A percentile compares a stretch with the other conserved stretches of the same genome.
phyloP scores from a whole-genome alignment of 495 filamentous ascomycete genomes.

The Penicillium psychrofluorescens region DNA sequence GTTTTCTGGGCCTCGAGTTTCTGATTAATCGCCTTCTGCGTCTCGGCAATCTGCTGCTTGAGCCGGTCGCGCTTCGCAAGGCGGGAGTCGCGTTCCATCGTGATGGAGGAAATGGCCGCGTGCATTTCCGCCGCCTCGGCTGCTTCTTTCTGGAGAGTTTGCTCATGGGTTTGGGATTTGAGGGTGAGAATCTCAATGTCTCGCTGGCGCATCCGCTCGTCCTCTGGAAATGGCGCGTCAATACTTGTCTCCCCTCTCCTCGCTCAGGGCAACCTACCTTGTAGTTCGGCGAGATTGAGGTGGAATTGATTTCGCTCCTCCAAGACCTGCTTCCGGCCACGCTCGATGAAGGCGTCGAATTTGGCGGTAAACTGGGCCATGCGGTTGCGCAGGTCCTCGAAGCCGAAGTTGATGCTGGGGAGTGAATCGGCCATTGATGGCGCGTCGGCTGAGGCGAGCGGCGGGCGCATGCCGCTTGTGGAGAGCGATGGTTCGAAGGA shows the following conservation, averaged over 20 bases:
- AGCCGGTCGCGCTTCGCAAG: conserved; percentile 65
- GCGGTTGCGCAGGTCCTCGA: conserved; percentile 88
- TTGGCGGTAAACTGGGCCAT: conserved; percentile 89
- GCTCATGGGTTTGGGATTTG: conserved; percentile 68
- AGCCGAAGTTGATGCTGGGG: conserved; percentile 89
- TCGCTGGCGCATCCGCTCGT: conserved; percentile 78
- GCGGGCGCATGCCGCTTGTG: conserved; percentile 64
- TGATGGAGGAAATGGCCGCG: conserved; percentile 65
- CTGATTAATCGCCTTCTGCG: conserved; percentile 61
- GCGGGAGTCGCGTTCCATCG: conserved; percentile 66
- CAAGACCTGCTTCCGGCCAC: conserved; percentile 76
- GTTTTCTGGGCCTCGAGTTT: conserved; percentile 53
- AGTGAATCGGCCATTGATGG: conserved; percentile 72
- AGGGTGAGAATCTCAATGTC: conserved; percentile 78
- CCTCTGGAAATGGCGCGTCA: conserved; percentile 51
- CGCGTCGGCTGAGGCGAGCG: conserved; percentile 48
- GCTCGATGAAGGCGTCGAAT: conserved; percentile 92
- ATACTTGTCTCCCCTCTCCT: too few relatives aligned
- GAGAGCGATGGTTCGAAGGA: conserved; percentile 74
- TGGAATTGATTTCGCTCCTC: conserved; percentile 92
- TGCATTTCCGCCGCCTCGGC: conserved; percentile 88
- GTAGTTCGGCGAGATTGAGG: conserved; percentile 79
- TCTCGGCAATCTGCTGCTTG: conserved; percentile 68
- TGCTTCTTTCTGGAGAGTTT: conserved; percentile 77
- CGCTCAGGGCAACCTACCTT: conserved; percentile 50